These are phyloP conservation scores for Solanum chiquidenum DNA, from an alignment of 257 asterid genomes.

Conservation along the genomic window DNA sequence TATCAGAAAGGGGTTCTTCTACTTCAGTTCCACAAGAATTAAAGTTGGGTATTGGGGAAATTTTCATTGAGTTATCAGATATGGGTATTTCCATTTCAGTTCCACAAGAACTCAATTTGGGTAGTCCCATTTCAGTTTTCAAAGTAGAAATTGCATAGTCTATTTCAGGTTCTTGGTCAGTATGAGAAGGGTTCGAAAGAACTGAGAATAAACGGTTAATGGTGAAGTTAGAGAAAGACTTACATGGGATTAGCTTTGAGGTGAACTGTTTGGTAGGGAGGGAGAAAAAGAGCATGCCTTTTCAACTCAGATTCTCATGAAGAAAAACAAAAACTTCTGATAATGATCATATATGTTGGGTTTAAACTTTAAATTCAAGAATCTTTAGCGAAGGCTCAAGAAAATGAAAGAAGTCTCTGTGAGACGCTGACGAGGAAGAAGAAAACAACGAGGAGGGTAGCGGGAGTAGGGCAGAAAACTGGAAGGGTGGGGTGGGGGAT, in stretches of 20 bases:
- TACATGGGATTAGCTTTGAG: conserved; percentile 25
- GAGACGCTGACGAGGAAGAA: not conserved
- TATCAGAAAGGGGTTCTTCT: not conserved
- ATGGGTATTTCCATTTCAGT: not conserved
- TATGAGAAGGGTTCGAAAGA: conserved; percentile 1
- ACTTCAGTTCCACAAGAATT: not conserved
- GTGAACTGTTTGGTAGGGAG: conserved; percentile 18
- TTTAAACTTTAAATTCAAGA: not conserved
- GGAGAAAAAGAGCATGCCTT: conserved; percentile 36
- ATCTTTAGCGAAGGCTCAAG: not conserved
- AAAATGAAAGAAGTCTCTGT: not conserved
- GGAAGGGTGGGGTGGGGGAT: not conserved
- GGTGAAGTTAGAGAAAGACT: conserved; percentile 13
- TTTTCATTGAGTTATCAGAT: not conserved
- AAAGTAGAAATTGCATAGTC: not conserved
- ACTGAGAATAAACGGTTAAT: conserved; percentile 26
- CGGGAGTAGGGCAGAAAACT: not conserved
- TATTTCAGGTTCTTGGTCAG: not conserved
- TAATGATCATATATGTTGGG: not conserved
- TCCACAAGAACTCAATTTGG: not conserved
- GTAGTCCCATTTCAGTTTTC: not conserved
- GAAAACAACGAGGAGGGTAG: not conserved
- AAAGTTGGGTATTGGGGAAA: not conserved
- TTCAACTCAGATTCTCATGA: not conserved
- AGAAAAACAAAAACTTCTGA: not conserved